These are phyloP conservation scores for Exophiala phaeomuriformis DNA, from an alignment of 2,329 filamentous ascomycete species.

Conservation along the genomic window DNA sequence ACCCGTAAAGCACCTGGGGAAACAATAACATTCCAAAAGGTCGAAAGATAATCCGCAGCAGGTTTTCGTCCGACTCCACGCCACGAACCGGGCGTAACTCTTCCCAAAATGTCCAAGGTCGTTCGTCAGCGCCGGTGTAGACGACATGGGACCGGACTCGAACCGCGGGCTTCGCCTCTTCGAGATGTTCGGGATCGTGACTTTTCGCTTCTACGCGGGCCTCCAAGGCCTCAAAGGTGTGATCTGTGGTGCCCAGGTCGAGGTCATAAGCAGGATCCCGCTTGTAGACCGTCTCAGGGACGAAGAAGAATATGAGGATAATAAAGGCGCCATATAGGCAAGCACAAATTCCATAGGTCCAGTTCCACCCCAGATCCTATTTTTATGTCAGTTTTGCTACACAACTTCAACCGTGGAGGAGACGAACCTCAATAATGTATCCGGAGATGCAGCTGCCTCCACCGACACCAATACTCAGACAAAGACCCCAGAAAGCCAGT, in stretches of 20 bases:
- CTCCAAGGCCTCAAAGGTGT: conserved; percentile 14
- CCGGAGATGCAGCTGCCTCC: conserved; percentile 35
- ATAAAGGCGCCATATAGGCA: conserved; percentile 12
- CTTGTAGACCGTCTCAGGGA: conserved; percentile 20
- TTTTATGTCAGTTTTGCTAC: too few relatives aligned
- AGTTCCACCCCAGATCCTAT: conserved; percentile 25
- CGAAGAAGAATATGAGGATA: conserved; percentile 16
- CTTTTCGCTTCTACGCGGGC: conserved; percentile 7
- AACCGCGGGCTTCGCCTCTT: conserved; percentile 9
- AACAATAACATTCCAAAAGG: conserved; percentile 32
- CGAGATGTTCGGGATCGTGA: conserved; percentile 13
- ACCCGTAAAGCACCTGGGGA: conserved; percentile 30
- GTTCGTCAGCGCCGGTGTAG: conserved; percentile 19
- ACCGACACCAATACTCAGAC: conserved; percentile 36
- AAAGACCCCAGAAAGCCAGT: conserved; percentile 36
- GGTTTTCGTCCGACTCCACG: conserved; percentile 14
- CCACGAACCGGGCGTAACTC: conserved; percentile 17
- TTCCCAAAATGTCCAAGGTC: conserved; percentile 17
- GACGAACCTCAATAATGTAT: conserved; percentile 36
- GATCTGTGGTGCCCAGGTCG: conserved; percentile 21
- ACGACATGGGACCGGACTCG: conserved; percentile 8
- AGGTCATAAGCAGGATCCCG: conserved; percentile 24
- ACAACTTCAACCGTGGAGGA: neutral
- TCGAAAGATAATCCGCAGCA: conserved; percentile 28
- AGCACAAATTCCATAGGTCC: conserved; percentile 18